phyloP scores from a whole-genome alignment of 176 grass and related monocot species.

The Lolium rigidum region DNA sequence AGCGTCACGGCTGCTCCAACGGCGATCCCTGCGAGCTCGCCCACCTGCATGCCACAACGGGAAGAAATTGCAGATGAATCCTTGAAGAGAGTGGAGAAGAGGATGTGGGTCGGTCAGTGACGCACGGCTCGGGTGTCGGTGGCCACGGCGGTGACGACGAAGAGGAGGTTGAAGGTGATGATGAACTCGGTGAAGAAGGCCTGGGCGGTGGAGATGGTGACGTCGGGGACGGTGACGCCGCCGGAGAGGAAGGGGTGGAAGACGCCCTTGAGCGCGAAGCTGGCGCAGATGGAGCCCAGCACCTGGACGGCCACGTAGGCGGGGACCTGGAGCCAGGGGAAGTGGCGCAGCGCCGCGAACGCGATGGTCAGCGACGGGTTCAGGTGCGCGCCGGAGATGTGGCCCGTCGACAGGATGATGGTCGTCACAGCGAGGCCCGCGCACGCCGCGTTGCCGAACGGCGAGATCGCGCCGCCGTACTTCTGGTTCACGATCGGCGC shows the following conservation, averaged over 20 bases:
- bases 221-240: too few relatives aligned
- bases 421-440: slow-evolving; percentile 48
- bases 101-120: too few relatives aligned
- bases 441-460: slow-evolving; percentile 79
- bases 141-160: slow-evolving; percentile 94
- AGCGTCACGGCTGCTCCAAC: slow-evolving; percentile 58
- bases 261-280: slow-evolving; percentile 90
- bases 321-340: slow-evolving; percentile 92
- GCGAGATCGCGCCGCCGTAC: slow-evolving; percentile 81
- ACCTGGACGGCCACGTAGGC: slow-evolving; percentile 83
- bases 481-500: slow-evolving; percentile 99
- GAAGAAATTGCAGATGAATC: background rate
- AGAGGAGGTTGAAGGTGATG: slow-evolving; percentile 95
- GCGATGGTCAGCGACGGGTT: slow-evolving; percentile 98
- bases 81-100: background rate
- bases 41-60: slow-evolving; percentile 49
- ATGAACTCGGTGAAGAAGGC: slow-evolving; percentile 98
- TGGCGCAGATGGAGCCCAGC: slow-evolving; percentile 83
- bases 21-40: slow-evolving; percentile 62
- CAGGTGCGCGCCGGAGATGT: slow-evolving; percentile 94
- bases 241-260: slow-evolving; percentile 57
- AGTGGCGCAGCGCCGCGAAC: slow-evolving; percentile 89
- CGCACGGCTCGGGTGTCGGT: slow-evolving; percentile 83
- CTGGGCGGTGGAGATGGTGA: slow-evolving; percentile 39
- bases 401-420: slow-evolving; percentile 93